These are phyloP conservation scores for Colletotrichum eremochloae DNA, from an alignment of 2,329 filamentous ascomycete genomes.

Conservation along the genomic window DNA sequence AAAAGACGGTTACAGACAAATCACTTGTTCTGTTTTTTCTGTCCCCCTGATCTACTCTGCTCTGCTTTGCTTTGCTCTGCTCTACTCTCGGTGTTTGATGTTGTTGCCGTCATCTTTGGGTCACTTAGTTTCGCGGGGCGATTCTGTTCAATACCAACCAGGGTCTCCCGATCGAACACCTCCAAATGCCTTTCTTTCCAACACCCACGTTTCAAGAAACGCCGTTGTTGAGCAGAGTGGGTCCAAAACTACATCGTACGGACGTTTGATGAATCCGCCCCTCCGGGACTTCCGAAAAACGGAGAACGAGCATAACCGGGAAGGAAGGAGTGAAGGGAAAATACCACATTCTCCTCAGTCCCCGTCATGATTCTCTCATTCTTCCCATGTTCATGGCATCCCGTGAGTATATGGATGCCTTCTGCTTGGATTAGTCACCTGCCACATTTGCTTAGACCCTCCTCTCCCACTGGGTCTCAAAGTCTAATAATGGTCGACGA, in stretches of 20 bases:
- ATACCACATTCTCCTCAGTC: neutral
- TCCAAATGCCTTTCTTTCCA: conserved; percentile 6
- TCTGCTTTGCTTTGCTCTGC: neutral
- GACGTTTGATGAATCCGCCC: neutral
- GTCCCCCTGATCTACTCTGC: neutral
- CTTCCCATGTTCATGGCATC: neutral
- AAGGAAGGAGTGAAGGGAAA: neutral
- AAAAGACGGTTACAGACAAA: conserved; percentile 4
- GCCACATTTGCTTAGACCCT: conserved; percentile 11
- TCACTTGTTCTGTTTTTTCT: neutral
- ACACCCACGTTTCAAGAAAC: conserved; percentile 7
- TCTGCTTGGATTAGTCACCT: neutral
- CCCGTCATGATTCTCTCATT: no score
- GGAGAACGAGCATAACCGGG: neutral
- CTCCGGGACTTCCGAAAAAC: conserved; percentile 9
- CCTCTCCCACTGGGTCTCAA: neutral
- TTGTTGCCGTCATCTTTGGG: neutral
- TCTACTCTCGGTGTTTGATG: conserved; percentile 6
- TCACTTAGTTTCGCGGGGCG: neutral
- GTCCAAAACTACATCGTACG: conserved; percentile 11
- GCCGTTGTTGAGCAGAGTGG: conserved; percentile 3
- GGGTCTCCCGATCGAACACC: conserved; percentile 1
- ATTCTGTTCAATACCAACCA: neutral
- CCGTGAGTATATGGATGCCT: neutral
- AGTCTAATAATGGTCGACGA: conserved; percentile 5